Conservation (phyloP, 2,329 filamentous ascomycete genomes). For the Mycosphaerelloides madeirae region DNA sequence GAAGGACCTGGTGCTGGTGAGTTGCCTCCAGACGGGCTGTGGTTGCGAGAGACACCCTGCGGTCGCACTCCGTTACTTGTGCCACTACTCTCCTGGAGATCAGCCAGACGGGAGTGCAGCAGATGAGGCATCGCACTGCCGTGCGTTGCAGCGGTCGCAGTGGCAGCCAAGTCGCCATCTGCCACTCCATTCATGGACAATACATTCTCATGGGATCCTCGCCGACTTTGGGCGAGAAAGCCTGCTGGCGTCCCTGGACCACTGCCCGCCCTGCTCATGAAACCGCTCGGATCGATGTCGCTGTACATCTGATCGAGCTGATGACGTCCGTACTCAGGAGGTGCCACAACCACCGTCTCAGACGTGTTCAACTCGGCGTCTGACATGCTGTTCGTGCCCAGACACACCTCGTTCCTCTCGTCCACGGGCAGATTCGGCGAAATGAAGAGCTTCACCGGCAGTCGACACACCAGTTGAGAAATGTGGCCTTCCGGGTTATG, state of each 20-base stretch:
- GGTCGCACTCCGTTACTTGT: conserved; percentile 25
- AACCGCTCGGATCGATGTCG: conserved; percentile 74
- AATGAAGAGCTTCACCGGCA: conserved; percentile 90
- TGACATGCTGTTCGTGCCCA: conserved; percentile 36
- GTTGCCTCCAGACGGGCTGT: conserved; percentile 30
- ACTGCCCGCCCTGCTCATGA: conserved; percentile 51
- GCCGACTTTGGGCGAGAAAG: conserved; percentile 63
- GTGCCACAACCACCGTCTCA: conserved; percentile 62
- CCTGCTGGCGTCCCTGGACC: conserved; percentile 63
- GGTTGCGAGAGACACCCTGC: conserved; percentile 22
- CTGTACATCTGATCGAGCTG: conserved; percentile 86
- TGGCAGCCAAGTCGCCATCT: conserved; percentile 45
- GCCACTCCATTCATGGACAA: conserved; percentile 51
- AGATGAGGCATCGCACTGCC: conserved; percentile 52
- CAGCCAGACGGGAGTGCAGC: conserved; percentile 64
- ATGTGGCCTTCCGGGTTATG: conserved; percentile 93
- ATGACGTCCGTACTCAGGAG: conserved; percentile 90
- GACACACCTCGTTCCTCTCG: conserved; percentile 72
- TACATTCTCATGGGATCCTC: conserved; percentile 78
- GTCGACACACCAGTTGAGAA: conserved; percentile 85
- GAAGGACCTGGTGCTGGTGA: conserved; percentile 25
- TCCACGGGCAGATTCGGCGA: conserved; percentile 88
- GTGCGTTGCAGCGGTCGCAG: conserved; percentile 22
- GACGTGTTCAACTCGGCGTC: conserved; percentile 46
- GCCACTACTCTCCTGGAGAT: conserved; percentile 44